A percentile compares a stretch with the other conserved stretches of the same genome.
Evolutionary conservation across 305 asterid species (phyloP).

Genomic region (Petunia hybrid): DNA sequence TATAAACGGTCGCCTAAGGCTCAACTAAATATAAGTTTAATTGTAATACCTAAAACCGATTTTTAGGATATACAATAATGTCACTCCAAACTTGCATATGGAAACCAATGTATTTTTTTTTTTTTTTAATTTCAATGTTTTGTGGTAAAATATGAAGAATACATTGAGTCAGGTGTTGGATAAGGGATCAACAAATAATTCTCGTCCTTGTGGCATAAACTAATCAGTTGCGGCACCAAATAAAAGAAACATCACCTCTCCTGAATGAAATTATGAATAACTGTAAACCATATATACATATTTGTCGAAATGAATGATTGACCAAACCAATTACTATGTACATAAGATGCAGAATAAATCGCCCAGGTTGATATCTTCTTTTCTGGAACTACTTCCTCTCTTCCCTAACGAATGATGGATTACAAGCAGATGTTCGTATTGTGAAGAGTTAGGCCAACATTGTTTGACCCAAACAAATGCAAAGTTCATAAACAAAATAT

Average conservation of each 20-base stretch:
- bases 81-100: too few species aligned
- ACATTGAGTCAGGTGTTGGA: too few species aligned
- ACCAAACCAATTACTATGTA: slow-evolving; percentile 22
- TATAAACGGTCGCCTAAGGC: too few species aligned
- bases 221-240: not conserved
- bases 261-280: not conserved
- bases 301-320: not conserved
- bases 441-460: not conserved
- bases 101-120: too few species aligned
- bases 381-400: slow-evolving; percentile 16
- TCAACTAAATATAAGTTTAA: too few species aligned
- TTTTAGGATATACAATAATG: too few species aligned
- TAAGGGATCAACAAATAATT: not conserved
- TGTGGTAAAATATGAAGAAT: too few species aligned
- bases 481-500: slow-evolving; percentile 9
- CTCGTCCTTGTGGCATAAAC: not conserved
- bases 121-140: too few species aligned
- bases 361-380: slow-evolving; percentile 8
- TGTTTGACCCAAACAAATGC: not conserved
- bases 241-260: slow-evolving; percentile 10
- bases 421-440: not conserved
- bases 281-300: not conserved
- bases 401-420: not conserved
- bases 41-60: too few species aligned
- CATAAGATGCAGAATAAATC: not conserved